Percentiles rank a stretch among this genome's conserved stretches.
These are phyloP conservation scores for Cyberlindnera mrakii DNA, from an alignment of 805 yeast species.

Conservation along the genomic window DNA sequence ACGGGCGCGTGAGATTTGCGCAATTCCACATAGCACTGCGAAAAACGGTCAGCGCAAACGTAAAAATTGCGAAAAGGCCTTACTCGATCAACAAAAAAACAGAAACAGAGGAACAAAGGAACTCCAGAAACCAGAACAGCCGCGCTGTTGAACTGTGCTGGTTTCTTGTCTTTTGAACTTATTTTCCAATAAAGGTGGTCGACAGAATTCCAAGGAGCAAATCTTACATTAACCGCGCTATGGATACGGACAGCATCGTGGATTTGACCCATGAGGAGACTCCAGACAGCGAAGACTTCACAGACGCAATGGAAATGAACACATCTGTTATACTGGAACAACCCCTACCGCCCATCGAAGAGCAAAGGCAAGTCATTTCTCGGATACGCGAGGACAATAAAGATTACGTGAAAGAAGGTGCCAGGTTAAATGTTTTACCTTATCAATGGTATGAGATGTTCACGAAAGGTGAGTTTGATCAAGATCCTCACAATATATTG, in stretches of 20 bases:
- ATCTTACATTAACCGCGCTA: no score
- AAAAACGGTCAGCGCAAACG: no score
- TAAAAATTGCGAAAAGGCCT: no score
- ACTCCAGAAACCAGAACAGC: no score
- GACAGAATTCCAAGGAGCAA: no score
- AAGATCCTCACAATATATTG: slow-evolving; percentile 7
- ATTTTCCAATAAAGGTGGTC: no score
- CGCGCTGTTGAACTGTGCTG: no score
- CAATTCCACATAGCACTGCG: no score
- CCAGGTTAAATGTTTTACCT: slow-evolving; percentile 11
- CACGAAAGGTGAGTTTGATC: slow-evolving; percentile 3
- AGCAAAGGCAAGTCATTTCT: slow-evolving; percentile 12
- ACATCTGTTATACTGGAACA: neutral
- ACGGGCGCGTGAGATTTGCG: no score
- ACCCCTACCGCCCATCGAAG: slow-evolving; percentile 4
- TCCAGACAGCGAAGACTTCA: neutral
- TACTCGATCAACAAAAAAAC: no score
- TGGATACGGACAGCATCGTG: neutral
- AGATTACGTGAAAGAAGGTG: slow-evolving; percentile 9
- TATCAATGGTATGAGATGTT: slow-evolving; percentile 13
- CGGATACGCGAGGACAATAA: slow-evolving; percentile 5
- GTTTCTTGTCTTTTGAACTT: no score
- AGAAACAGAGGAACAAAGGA: no score
- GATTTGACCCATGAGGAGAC: neutral
- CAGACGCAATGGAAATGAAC: neutral